Base-by-base conservation (phyloP, 768 basidiomycete genomes). In the Termitomyces sp. region DNA sequence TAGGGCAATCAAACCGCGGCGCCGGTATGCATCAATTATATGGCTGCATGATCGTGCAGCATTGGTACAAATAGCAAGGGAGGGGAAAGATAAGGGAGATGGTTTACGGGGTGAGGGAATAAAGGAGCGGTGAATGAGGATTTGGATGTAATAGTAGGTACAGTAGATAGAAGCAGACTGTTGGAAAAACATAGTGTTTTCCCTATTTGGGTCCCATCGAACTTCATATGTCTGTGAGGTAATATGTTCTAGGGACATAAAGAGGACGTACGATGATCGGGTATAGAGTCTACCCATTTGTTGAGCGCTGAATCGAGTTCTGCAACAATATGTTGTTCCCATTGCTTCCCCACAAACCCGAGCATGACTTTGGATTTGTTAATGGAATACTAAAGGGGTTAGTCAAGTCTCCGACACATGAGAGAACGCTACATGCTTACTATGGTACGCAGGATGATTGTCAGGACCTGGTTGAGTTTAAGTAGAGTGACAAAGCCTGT, bases 341-440 rank as follows among this genome's bases (percentile, higher is more conserved):
- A 89, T 55, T 84, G 59, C 58, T 71, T 55, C 1, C 83, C 85
- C 4, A 80, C 79, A 59, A 84, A 81, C 14, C 86, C 87, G 5
- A 88, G 75, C 1, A 82, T 67, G 8, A 83, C 70, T 63, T 87
- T 86, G 0, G 83, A 83, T 63, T 86, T 88, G 66, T 87, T 89
- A 62, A 91, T 89, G n/a, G 90, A 86, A 66, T 93, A 94, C 89
- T 91, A 53, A 89, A 87, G n/a, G 89, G 85, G 65, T 91, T 92
- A 86, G 89, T 53, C 37, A 26, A 19, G 17, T 10, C 38, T 30
- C n/a, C 41, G 15, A 28, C 4, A 6, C 28, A n/a, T 28, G 9
- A 7, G 9, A 50, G 5, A 40, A 53, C n/a, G 17, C 7, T 40
- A 17, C 17, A 2, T 28, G 70, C 83, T 58, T 64, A 84, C 85